Evolutionary conservation across 768 basidiomycete species (phyloP), one percentile per base, ranked within the genome.

Genomic region (Boletus eberwhitei): DNA sequence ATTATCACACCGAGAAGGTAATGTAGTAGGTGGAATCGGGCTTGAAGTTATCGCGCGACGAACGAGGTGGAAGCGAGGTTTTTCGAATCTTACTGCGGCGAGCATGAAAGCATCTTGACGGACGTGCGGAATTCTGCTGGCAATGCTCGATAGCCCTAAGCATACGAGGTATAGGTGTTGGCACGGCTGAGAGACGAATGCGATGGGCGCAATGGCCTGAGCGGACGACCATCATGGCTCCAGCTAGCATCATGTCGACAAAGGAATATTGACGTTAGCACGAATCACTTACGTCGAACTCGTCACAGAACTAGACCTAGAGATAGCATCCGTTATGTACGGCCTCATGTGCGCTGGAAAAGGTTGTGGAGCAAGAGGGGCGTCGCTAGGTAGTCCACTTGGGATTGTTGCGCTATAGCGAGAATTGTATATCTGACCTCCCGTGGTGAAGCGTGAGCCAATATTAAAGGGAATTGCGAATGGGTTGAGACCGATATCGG

Each of bases 271-370:
- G 12, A 57, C 6, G n/a, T 53, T 42, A 34, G 19, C 17, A 47
- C 8, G 26, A 41, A 53, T 45, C 17, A 56, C 68, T 54, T 48
- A 71, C 71, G 57, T 73, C 13, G 71, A 71, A 41, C 69, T 67
- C 13, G 71, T 71, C 48, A 65, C 61, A 26, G 69, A 71, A 47
- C 63, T 72, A 22, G 69, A 71, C 48, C 69, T 67, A 14, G 71
- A 71, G 46, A 71, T 69, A 0, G 58, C 35, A 31, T 71, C 60
- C 22, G 43, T 53, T 35, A 61, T n/a, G 36, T 59, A 58, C 2
- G 55, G 52, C 47, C 54, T 57, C 36, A 60, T 39, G 35, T 62
- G 54, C 14, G 41, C 53, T 4, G 60, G 60, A 43, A 59, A 48
- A 31, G 65, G 60, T 34, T 61, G 71, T 31, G 69, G 65, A 35